Percentiles rank a stretch among this genome's conserved stretches.
phyloP scores from a whole-genome alignment of 1,284 basidiomycete species.

The Cryptococcus sp. region DNA sequence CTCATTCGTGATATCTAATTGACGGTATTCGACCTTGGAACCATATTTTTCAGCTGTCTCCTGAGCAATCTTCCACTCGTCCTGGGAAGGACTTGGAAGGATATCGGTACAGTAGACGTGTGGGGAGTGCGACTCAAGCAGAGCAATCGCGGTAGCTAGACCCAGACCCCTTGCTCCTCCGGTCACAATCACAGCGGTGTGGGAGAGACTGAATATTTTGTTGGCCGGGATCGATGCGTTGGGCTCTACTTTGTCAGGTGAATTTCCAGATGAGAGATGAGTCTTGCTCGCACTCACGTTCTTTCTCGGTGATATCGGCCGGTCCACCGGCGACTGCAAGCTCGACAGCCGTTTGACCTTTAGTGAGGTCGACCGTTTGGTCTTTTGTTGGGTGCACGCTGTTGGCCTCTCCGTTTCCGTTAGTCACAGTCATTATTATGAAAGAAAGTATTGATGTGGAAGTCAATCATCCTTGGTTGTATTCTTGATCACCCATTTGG shows the following conservation, averaged over 20 bases:
- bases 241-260: background rate
- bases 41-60: slow-evolving; percentile 53
- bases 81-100: slow-evolving; percentile 56
- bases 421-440: background rate
- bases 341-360: background rate
- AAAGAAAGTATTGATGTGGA: too few relatives aligned
- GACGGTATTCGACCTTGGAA: slow-evolving; percentile 62
- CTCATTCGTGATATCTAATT: slow-evolving; percentile 62
- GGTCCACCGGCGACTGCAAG: background rate
- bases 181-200: slow-evolving; percentile 70
- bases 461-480: too few relatives aligned
- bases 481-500: too few relatives aligned
- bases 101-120: slow-evolving; percentile 74
- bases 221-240: slow-evolving; percentile 2
- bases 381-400: background rate
- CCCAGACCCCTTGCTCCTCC: slow-evolving; percentile 75
- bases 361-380: background rate
- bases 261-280: background rate
- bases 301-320: background rate
- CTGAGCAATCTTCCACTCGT: slow-evolving; percentile 60
- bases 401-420: background rate
- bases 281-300: background rate
- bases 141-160: slow-evolving; percentile 70
- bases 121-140: slow-evolving; percentile 67
- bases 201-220: slow-evolving; percentile 59